Percentiles rank a stretch among this genome's conserved stretches.
Evolutionary conservation across 169 alveolate genomes (phyloP).

Genomic region (Theileria equi): DNA sequence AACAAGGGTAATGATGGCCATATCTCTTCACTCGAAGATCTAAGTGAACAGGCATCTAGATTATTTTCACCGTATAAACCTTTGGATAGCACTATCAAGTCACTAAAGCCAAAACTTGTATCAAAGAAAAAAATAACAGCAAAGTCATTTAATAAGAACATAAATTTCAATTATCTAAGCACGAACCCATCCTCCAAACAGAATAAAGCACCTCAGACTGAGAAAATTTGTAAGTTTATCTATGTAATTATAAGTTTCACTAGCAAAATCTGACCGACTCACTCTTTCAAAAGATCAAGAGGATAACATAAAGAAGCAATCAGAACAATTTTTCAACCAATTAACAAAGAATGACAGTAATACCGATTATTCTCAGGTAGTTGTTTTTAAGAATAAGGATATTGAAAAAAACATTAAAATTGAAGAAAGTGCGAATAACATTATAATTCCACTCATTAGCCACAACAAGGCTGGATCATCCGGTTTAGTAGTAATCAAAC

Average conservation of each 20-base stretch:
- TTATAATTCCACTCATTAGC: conserved; percentile 28
- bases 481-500: conserved; percentile 22
- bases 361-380: conserved; percentile 41
- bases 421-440: not conserved
- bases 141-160: not conserved
- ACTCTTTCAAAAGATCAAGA: conserved; percentile 7
- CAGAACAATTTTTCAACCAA: conserved; percentile 28
- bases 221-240: not conserved
- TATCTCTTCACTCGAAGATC: too few species aligned
- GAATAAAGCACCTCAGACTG: too few species aligned
- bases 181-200: not conserved
- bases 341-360: not conserved
- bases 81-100: too few species aligned
- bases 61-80: too few species aligned
- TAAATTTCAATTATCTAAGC: conserved; percentile 6
- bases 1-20: too few species aligned
- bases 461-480: conserved; percentile 22
- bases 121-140: conserved; percentile 9
- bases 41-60: too few species aligned
- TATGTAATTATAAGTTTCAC: not conserved
- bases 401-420: not conserved
- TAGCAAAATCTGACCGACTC: not conserved
- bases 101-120: too few species aligned
- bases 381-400: conserved; percentile 12
- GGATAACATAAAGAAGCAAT: conserved; percentile 13